These are phyloP conservation scores for Ustilago nuda DNA, from an alignment of 1,284 basidiomycete genomes.

Conservation along the genomic window DNA sequence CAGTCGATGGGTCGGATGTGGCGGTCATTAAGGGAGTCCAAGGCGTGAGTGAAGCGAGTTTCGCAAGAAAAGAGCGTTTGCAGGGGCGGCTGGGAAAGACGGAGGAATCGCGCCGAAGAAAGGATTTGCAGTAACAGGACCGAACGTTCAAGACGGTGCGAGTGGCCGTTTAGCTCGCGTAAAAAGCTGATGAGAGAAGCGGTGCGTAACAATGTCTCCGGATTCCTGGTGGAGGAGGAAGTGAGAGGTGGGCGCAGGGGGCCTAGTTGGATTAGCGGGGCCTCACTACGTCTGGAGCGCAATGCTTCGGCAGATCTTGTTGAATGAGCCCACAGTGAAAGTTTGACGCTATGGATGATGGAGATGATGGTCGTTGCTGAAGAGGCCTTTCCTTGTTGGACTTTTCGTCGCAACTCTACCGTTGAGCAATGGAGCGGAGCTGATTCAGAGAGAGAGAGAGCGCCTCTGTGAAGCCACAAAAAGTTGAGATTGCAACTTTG, in stretches of 20 bases:
- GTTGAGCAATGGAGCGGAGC: constrained; percentile 6
- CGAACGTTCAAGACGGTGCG: neutral
- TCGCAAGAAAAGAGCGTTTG: constrained; percentile 5
- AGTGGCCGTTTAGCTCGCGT: neutral
- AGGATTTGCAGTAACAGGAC: neutral
- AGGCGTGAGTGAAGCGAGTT: neutral
- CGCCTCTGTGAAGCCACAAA: neutral
- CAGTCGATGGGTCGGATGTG: constrained; percentile 25
- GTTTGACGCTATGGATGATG: neutral
- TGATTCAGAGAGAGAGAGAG: constrained; percentile 3
- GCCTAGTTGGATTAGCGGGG: neutral
- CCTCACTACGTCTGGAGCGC: neutral
- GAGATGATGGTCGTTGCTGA: neutral
- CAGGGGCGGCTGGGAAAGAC: neutral
- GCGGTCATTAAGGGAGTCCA: constrained; percentile 27
- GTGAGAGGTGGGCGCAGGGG: neutral
- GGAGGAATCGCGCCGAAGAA: neutral
- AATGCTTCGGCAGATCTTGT: neutral
- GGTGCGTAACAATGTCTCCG: neutral
- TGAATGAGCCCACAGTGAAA: neutral
- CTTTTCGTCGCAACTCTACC: neutral
- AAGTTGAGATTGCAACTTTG: neutral
- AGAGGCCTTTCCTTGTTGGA: neutral
- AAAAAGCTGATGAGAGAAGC: neutral
- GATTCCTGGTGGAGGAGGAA: neutral